Percentiles rank a stretch among this genome's conserved stretches.
These are phyloP conservation scores for Aspergillus amoenus DNA, from an alignment of 2,329 filamentous ascomycete species.

Conservation along the genomic window DNA sequence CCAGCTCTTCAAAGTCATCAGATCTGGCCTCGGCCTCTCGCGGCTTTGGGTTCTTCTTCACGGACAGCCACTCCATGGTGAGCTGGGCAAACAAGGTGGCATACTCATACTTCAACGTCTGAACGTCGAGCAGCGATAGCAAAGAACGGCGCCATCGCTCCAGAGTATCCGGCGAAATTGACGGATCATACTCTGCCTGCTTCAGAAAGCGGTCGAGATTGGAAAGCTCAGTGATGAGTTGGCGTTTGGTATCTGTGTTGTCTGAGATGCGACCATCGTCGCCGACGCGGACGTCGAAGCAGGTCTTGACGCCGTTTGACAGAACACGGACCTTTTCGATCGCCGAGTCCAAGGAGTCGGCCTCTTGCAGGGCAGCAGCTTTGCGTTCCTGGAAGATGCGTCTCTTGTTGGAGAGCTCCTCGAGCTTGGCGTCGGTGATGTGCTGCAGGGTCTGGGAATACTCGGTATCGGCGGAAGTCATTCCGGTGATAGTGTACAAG, in stretches of 20 bases:
- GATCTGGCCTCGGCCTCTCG: background rate
- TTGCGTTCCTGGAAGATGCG: constrained; percentile 11
- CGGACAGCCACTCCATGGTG: constrained; percentile 17
- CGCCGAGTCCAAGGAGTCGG: background rate
- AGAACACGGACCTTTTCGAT: constrained; percentile 2
- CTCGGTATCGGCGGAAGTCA: constrained; percentile 7
- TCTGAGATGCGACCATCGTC: constrained; percentile 5
- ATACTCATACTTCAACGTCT: constrained; percentile 17
- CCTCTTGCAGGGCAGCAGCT: background rate
- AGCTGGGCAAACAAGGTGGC: constrained; percentile 14
- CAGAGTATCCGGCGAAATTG: constrained; percentile 7
- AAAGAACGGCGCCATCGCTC: constrained; percentile 11
- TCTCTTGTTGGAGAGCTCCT: constrained; percentile 15
- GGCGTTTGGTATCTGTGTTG: background rate
- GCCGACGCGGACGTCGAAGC: constrained; percentile 6
- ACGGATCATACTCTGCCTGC: constrained; percentile 14
- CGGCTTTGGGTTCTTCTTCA: background rate
- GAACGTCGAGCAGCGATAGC: constrained; percentile 7
- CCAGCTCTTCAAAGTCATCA: constrained; percentile 6
- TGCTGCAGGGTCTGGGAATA: constrained; percentile 15
- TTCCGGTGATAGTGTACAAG: no score
- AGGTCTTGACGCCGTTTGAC: constrained; percentile 11
- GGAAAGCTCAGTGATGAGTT: constrained; percentile 2
- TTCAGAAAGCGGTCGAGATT: constrained; percentile 16
- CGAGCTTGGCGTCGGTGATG: constrained; percentile 16